Evolutionary conservation across 768 basidiomycete genomes (phyloP), one percentile per base, ranked within the genome.

Genomic region (Auricularia sp.): DNA sequence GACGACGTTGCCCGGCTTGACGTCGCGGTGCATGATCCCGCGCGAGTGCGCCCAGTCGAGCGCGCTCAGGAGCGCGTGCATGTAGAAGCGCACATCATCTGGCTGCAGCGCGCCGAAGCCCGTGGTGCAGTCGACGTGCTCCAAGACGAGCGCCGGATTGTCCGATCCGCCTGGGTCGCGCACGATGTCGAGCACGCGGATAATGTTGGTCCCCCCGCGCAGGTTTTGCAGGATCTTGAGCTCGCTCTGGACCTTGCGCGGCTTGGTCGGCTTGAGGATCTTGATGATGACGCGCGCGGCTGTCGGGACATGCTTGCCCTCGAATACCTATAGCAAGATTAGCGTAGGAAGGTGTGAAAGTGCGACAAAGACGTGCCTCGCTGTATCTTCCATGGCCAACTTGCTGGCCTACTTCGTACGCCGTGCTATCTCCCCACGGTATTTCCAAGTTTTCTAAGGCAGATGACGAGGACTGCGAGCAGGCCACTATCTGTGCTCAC

Each of bases 1-100:
- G 86, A 89, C 87, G 63, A 89, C 84, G 70, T 89, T 89, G 67
- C 84, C 83, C 0, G 85, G 84, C 71, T 85, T 85, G 66, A 85
- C 83, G 67, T 85, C 84, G 29, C 87, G 78, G 71, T 88, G 87
- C 83, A 89, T 88, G 67, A 89, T 83, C 39, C 87, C 88, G 67
- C 84, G 81, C 10, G 85, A 84, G 69, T 89, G 87, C 64, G 84
- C 85, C 71, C 85, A 88, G 70, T 88, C 86, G 65, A 89, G 77
- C 1, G 87, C 87, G 79, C 81, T 84, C 69, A 89, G 77, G 1
- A 89, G 76, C 70, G 88, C 86, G 70, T 83, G 82, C 62, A 80
- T 82, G 77, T 88, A 89, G 72, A 80, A 85, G 65, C 88, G 83
- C 69, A 88, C 80, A 71, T 89, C 88, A 51, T 78, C 75, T 35